phyloP scores from a whole-genome alignment of 306 rosid species.

The Prosopis cineraria region DNA sequence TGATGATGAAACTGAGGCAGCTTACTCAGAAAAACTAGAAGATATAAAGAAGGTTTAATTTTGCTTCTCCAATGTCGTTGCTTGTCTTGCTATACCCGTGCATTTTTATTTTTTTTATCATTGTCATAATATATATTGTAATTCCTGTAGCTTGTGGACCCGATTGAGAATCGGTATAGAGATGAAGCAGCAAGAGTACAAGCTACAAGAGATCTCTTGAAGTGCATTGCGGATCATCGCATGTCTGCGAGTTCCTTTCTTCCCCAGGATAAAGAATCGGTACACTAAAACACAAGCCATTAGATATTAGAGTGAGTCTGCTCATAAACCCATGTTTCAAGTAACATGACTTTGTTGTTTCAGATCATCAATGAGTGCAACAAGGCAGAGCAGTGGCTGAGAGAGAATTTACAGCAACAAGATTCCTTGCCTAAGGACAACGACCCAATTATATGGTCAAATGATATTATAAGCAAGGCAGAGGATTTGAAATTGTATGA shows the following conservation, averaged over 20 bases:
- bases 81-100: constrained; percentile 31
- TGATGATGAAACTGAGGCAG: constrained; percentile 87
- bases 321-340: constrained; percentile 30
- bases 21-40: constrained; percentile 80
- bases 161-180: constrained; percentile 81
- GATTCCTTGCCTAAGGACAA: constrained; percentile 61
- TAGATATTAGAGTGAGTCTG: constrained; percentile 23
- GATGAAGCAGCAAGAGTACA: constrained; percentile 79
- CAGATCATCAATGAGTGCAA: constrained; percentile 62
- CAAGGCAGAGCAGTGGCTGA: constrained; percentile 75
- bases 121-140: not conserved
- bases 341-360: constrained; percentile 35
- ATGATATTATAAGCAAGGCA: constrained; percentile 59
- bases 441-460: constrained; percentile 60
- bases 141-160: constrained; percentile 75
- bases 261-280: constrained; percentile 40
- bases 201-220: constrained; percentile 44
- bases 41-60: constrained; percentile 75
- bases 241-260: constrained; percentile 36
- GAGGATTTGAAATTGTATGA: constrained; percentile 67
- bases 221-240: constrained; percentile 26
- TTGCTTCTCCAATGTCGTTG: constrained; percentile 18
- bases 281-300: constrained; percentile 15
- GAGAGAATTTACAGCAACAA: constrained; percentile 67
- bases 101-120: constrained; percentile 1